Conservation (phyloP, 495 filamentous ascomycete species). For the Letharia lupina region DNA sequence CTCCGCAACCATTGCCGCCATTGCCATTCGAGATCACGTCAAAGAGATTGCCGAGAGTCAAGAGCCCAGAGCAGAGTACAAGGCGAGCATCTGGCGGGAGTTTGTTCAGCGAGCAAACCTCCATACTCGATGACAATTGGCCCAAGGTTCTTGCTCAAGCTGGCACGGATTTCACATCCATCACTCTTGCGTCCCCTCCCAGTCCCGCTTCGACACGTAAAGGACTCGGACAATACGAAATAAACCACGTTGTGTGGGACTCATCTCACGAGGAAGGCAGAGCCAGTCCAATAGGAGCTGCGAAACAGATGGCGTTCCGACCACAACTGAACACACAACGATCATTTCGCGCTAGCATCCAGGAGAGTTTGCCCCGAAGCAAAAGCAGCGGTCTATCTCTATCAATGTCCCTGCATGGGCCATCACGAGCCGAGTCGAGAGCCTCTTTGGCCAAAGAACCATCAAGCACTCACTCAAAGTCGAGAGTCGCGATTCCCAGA, state of each 20-base stretch:
- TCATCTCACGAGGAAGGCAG: not conserved
- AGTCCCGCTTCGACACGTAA: not conserved
- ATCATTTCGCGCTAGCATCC: slow-evolving; percentile 20
- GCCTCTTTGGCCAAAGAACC: slow-evolving; percentile 3
- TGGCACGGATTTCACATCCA: slow-evolving; percentile 19
- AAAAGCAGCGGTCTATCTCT: slow-evolving; percentile 23
- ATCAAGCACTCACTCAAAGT: not conserved
- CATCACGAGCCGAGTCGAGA: slow-evolving; percentile 8
- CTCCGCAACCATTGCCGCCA: slow-evolving; percentile 39
- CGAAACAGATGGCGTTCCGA: slow-evolving; percentile 8
- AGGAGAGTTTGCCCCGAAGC: slow-evolving; percentile 20
- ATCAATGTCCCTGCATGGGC: slow-evolving; percentile 16
- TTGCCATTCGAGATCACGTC: slow-evolving; percentile 33
- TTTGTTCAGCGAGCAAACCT: slow-evolving; percentile 42
- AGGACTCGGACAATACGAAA: not conserved
- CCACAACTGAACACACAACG: slow-evolving; percentile 13
- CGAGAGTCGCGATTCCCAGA: not conserved
- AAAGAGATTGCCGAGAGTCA: slow-evolving; percentile 32
- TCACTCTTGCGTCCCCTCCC: slow-evolving; percentile 3
- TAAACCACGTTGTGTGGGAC: slow-evolving; percentile 1
- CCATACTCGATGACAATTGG: slow-evolving; percentile 38
- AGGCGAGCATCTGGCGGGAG: slow-evolving; percentile 39
- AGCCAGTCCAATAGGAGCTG: slow-evolving; percentile 6
- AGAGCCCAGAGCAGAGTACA: slow-evolving; percentile 36
- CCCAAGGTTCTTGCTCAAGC: slow-evolving; percentile 16